Base-by-base conservation (phyloP, 441 rosid species). In the Croton setiger region DNA sequence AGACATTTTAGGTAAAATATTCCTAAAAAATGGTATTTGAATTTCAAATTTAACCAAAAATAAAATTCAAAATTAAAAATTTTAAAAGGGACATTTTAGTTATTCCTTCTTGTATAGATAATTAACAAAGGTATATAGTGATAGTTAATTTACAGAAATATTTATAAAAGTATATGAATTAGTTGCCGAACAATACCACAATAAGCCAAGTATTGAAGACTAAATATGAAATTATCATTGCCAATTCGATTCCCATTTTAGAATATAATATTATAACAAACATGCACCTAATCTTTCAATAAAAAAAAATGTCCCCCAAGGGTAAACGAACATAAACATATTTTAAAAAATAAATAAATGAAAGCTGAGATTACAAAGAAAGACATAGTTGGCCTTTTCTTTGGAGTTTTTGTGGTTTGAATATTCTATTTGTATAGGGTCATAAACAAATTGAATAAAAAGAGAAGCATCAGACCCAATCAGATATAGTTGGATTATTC, bases 361-460 rank as follows among this genome's bases (percentile, higher is more conserved):
- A 54, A 53, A 64, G 76, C 75, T 75, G 75, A 73, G 75, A 73
- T 73, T 59, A 39, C 69, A 53, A 79, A 10, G 75, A 31, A 35
- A 69, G 56, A 39, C 51, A 23, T 6, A 44, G 57, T 66, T 67
- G 44, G 36, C 36, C 20, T 56, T 47, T 23, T 12, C 13, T 14
- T 39, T 7, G 47, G 35, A 13, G 41, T 59, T 68, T 15, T 21
- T 12, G 63, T 35, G 31, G 3, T 27, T 51, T 43, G 37, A 64
- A 69, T 63, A 49, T 69, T 58, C 53, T n/a, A n/a, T n/a, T 20
- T 68, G 33, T 52, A n/a, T 5, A 6, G 4, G 14, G 39, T 27
- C 31, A 27, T 27, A 27, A 27, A 27, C 31, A 27, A n/a, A 27
- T 27, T 27, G 21, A 13, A n/a, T 49, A 41, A 27, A 4, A 7